Percentiles rank a stretch among this genome's conserved stretches.
Conservation (phyloP, 306 rosid genomes). For the Prunus mira region DNA sequence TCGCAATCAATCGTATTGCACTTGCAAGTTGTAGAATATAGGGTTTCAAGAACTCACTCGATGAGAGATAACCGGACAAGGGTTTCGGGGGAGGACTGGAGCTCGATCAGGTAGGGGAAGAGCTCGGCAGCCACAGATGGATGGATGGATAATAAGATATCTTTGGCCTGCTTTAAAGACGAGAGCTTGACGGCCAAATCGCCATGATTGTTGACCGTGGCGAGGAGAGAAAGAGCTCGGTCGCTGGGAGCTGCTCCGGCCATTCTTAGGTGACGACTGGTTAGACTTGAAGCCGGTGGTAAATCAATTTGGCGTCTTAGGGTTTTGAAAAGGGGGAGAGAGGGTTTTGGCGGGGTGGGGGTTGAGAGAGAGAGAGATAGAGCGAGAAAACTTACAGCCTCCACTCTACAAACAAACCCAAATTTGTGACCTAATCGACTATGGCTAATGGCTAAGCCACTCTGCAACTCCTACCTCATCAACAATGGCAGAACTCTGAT, state of each 20-base stretch:
- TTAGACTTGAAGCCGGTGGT: not conserved
- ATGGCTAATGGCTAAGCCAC: too few relatives aligned
- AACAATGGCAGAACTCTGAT: too few relatives aligned
- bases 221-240: conserved; percentile 80
- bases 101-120: conserved; percentile 82
- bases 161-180: conserved; percentile 73
- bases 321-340: conserved; percentile 15
- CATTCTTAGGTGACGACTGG: conserved; percentile 26
- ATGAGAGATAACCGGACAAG: conserved; percentile 79
- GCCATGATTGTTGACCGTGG: conserved; percentile 92
- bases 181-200: conserved; percentile 82
- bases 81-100: conserved; percentile 76
- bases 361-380: too few relatives aligned
- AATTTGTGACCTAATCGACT: too few relatives aligned
- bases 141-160: conserved; percentile 59
- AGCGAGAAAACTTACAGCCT: too few relatives aligned
- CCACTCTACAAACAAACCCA: too few relatives aligned
- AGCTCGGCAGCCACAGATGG: conserved; percentile 67
- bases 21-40: not conserved
- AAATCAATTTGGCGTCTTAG: conserved; percentile 26
- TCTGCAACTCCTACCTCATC: too few relatives aligned
- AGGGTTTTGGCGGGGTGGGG: not conserved
- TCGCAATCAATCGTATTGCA: not conserved
- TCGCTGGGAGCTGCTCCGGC: conserved; percentile 60
- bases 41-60: conserved; percentile 54